Conservation (phyloP, 257 asterid genomes). For the Lithospermum erythrorhizon region DNA sequence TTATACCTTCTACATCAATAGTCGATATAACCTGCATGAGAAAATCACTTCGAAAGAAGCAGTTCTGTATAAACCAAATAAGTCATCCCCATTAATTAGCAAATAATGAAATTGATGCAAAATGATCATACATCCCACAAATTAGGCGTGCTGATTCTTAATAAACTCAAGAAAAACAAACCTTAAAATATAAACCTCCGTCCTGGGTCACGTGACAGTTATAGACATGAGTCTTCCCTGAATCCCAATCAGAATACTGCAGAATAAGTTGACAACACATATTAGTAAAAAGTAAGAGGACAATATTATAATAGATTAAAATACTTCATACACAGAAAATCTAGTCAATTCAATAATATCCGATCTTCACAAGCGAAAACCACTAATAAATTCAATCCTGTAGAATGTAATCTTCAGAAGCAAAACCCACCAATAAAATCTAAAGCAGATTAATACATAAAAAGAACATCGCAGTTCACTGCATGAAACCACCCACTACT, state of each 20-base stretch:
- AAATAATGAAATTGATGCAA: not conserved
- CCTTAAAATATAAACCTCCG: slow-evolving; percentile 57
- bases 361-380: too few species aligned
- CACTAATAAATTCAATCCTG: too few species aligned
- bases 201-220: slow-evolving; percentile 33
- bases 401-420: too few species aligned
- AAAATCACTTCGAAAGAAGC: too few species aligned
- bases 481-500: not conserved
- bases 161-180: slow-evolving; percentile 14
- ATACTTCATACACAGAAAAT: not conserved
- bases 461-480: not conserved
- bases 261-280: slow-evolving; percentile 1
- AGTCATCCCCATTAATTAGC: too few species aligned
- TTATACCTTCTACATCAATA: too few species aligned
- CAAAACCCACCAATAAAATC: too few species aligned
- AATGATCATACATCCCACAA: not conserved
- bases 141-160: not conserved
- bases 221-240: slow-evolving; percentile 49
- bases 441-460: too few species aligned
- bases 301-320: not conserved
- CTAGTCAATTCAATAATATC: too few species aligned
- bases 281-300: not conserved
- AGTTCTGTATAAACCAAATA: too few species aligned
- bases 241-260: slow-evolving; percentile 62
- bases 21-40: too few species aligned